These are phyloP conservation scores for Alternaria angustiovoidea DNA, from an alignment of 2,329 filamentous ascomycete species.

Conservation along the genomic window DNA sequence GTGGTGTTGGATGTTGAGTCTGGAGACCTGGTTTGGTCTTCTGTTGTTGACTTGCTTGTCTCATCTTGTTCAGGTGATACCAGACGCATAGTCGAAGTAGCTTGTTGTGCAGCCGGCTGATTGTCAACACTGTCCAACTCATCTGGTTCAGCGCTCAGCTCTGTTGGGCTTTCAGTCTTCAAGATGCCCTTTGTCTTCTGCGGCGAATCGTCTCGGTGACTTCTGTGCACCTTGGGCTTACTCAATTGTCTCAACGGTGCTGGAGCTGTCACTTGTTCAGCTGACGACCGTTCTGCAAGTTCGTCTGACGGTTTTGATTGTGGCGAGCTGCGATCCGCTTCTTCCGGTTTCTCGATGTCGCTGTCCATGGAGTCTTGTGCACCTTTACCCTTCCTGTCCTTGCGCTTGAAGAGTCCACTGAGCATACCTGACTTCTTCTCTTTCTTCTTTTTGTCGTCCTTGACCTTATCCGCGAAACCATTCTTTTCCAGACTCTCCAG, in stretches of 20 bases:
- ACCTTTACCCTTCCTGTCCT: conserved; percentile 63
- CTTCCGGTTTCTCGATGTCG: conserved; percentile 58
- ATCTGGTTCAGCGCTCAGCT: conserved; percentile 28
- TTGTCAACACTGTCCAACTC: conserved; percentile 17
- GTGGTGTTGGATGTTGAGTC: conserved; percentile 33
- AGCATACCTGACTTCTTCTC: conserved; percentile 76
- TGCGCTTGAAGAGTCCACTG: conserved; percentile 72
- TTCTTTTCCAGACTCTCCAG: conserved; percentile 79
- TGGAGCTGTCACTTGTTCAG: conserved; percentile 35
- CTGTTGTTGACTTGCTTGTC: conserved; percentile 17
- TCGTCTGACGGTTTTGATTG: conserved; percentile 46
- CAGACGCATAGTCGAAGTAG: conserved; percentile 44
- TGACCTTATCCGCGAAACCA: conserved; percentile 65
- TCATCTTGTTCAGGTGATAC: conserved; percentile 43
- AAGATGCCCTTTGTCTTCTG: conserved; percentile 43
- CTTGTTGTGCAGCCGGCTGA: conserved; percentile 30
- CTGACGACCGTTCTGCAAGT: conserved; percentile 35
- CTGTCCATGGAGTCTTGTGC: conserved; percentile 43
- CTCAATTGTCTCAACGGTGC: conserved; percentile 44
- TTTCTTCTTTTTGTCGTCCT: conserved; percentile 79
- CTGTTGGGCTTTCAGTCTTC: conserved; percentile 44
- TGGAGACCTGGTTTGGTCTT: conserved; percentile 32
- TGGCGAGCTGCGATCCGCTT: conserved; percentile 45
- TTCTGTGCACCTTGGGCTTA: conserved; percentile 52
- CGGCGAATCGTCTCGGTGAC: conserved; percentile 43